Evolutionary conservation across 345 rosid species (phyloP).

Genomic region (Euphorbia tirucalli): DNA sequence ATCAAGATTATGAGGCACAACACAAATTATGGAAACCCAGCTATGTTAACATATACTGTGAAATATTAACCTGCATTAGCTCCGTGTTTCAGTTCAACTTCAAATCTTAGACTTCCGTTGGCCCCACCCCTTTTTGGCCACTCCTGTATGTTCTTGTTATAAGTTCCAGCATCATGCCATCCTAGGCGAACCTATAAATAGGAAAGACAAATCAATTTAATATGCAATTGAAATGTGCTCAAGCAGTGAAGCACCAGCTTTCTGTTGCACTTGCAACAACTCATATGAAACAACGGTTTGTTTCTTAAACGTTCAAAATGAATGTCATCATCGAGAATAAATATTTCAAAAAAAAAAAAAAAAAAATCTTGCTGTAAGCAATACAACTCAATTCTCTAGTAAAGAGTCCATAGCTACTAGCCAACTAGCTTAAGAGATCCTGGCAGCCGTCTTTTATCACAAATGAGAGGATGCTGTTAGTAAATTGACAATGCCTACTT

Average conservation of each 20-base stretch:
- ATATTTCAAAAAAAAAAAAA: background rate
- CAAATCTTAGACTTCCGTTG: slow-evolving; percentile 89
- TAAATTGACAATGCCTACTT: too few relatives aligned
- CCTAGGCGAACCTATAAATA: slow-evolving; percentile 73
- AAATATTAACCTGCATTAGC: slow-evolving; percentile 82
- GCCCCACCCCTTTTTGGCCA: slow-evolving; percentile 96
- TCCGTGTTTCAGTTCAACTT: slow-evolving; percentile 84
- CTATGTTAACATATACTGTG: background rate
- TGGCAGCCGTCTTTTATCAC: background rate
- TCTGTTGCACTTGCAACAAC: background rate
- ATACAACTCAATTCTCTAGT: too few relatives aligned
- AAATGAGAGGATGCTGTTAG: background rate
- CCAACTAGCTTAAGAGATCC: too few relatives aligned
- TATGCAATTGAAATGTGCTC: background rate
- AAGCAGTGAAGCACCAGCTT: background rate
- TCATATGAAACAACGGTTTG: background rate
- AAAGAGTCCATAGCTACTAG: too few relatives aligned
- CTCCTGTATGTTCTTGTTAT: slow-evolving; percentile 81
- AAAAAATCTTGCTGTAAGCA: too few relatives aligned
- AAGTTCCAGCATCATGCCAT: slow-evolving; percentile 98
- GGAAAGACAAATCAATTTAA: background rate
- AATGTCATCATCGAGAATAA: background rate
- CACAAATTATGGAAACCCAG: background rate
- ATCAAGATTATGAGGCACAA: slow-evolving; percentile 22
- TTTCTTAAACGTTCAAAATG: background rate